Evolutionary conservation across 179 eudicot genomes (phyloP), one percentile per base, ranked within the genome.

Genomic region (Silene vulgaris): DNA sequence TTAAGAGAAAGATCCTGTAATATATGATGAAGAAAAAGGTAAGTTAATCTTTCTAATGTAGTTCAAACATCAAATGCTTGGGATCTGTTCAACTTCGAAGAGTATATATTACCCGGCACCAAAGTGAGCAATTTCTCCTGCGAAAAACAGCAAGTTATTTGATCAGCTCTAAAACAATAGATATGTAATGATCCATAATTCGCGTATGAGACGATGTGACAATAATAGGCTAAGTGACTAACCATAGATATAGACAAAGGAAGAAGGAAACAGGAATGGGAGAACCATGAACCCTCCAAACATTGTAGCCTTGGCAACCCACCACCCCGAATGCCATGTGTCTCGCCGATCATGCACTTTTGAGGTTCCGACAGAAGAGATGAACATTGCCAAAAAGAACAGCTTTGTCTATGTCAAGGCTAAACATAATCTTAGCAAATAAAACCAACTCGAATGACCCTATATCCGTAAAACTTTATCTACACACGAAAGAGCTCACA

Each of bases 41-140:
- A 13, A 80, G 79, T 14, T 16, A 65, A 40, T 20, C 16, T 3
- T 5, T n/a, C 7, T 3, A 20, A 56, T 26, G 64, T 30, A 65
- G 6, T 19, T 62, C 9, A 61, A 37, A 52, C 30, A 17, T 52
- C 23, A 48, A 66, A 28, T 54, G 14, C 11, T 59, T 63, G 56
- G 56, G 23, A 64, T 20, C 37, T 29, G 5, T 26, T 12, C 20
- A 50, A 60, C 61, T 26, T 9, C 11, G 17, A 74, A 28, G 68
- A 56, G 65, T 4, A 16, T 56, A 56, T 14, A 57, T 26, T 92
- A 92, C 97, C 97, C 97, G 1, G 97, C 97, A 21, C 97, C 97
- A 81, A 92, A 89, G 81, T 92, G 97, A 28, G 97, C 96, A 60
- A 90, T 59, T 32, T 86, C 82, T 70, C 96, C 97, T 92, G 96